A percentile compares a stretch with the other conserved stretches of the same genome.
Conservation (phyloP, 345 rosid species). For the Citrus inodora region DNA sequence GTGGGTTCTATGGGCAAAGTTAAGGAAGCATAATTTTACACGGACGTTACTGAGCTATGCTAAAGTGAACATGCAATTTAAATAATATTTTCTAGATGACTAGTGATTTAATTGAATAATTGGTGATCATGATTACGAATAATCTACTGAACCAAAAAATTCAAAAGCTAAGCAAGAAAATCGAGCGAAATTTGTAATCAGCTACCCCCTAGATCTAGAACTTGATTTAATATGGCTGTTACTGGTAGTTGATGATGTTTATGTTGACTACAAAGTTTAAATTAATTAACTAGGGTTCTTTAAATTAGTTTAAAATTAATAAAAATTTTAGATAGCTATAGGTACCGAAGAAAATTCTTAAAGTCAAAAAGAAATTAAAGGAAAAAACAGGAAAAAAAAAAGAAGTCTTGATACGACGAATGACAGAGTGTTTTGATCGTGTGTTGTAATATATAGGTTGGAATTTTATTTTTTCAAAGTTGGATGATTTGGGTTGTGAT, state of each 20-base stretch:
- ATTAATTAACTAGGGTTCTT: neutral
- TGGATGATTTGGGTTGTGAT: neutral
- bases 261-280: neutral
- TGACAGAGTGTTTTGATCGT: neutral
- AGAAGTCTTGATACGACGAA: constrained; percentile 4
- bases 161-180: neutral
- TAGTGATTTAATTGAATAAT: neutral
- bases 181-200: neutral
- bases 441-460: neutral
- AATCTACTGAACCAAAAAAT: neutral
- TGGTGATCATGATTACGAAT: neutral
- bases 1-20: neutral
- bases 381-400: neutral
- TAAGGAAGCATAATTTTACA: neutral
- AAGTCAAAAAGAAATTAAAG: neutral
- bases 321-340: neutral
- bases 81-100: neutral
- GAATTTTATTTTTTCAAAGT: neutral
- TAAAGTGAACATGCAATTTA: neutral
- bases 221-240: neutral
- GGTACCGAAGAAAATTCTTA: neutral
- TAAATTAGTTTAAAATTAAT: neutral
- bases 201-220: neutral
- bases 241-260: neutral
- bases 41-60: neutral